Conservation (phyloP, 2,329 filamentous ascomycete species). For the Xylogone sp. region DNA sequence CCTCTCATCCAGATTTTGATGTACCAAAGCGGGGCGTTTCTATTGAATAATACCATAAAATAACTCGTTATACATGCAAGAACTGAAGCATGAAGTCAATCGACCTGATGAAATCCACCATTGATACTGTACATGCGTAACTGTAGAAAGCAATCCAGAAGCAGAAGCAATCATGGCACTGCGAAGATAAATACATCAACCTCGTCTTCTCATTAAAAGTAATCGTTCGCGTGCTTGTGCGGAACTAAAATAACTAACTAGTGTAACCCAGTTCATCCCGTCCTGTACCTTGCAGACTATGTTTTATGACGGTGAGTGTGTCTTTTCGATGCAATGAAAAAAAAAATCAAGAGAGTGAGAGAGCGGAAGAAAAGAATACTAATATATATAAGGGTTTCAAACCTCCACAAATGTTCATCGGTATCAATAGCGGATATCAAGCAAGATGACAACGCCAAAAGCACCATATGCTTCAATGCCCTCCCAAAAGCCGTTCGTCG, state of each 20-base stretch:
- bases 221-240: background rate
- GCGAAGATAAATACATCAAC: background rate
- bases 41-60: no score
- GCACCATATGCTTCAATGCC: background rate
- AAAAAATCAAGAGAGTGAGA: background rate
- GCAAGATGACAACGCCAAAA: background rate
- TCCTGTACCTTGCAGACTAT: background rate
- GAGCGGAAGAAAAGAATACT: background rate
- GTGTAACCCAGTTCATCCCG: background rate
- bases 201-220: background rate
- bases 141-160: no score
- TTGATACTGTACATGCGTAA: no score
- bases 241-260: background rate
- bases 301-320: background rate
- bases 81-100: no score
- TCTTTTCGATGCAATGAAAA: background rate
- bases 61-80: no score
- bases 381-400: background rate
- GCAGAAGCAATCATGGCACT: no score
- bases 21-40: no score
- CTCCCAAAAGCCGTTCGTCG: constrained; percentile 4
- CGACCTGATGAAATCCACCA: no score
- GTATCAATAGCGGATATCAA: background rate
- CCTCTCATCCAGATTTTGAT: no score
- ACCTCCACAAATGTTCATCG: background rate